A percentile compares a stretch with the other conserved stretches of the same genome.
These are phyloP conservation scores for Bipolaris oryzae DNA, from an alignment of 2,329 filamentous ascomycete species.

Conservation along the genomic window DNA sequence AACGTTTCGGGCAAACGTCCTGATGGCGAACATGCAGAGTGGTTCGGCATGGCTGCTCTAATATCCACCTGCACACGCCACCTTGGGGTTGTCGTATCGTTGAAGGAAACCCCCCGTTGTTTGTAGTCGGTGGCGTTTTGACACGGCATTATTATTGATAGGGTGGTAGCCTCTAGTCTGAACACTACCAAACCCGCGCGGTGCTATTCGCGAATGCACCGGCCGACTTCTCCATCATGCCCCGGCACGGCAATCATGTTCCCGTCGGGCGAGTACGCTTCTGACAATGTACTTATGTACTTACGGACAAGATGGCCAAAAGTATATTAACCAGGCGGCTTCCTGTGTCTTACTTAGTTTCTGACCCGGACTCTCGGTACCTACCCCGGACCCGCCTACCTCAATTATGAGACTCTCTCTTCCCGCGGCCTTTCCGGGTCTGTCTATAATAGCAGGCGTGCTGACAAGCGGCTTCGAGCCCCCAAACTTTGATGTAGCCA, in stretches of 20 bases:
- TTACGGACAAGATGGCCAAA: background rate
- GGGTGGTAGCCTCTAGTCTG: conserved; percentile 5
- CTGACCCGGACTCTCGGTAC: conserved; percentile 8
- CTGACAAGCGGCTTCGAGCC: conserved; percentile 22
- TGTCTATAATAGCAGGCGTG: background rate
- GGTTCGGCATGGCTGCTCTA: conserved; percentile 7
- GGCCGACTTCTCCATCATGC: background rate
- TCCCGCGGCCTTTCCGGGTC: conserved; percentile 5
- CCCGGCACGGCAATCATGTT: conserved; percentile 1
- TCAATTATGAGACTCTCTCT: conserved; percentile 13
- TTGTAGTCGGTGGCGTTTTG: conserved; percentile 1
- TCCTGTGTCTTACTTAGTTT: conserved; percentile 9
- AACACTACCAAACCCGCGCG: background rate
- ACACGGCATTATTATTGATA: conserved; percentile 4
- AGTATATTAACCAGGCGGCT: conserved; percentile 11
- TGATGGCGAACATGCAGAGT: conserved; percentile 5
- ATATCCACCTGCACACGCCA: conserved; percentile 1
- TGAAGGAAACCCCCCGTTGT: background rate
- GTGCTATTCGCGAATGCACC: conserved; percentile 1
- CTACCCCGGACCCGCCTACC: background rate
- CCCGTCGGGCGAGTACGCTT: conserved; percentile 5
- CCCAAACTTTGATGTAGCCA: conserved; percentile 26
- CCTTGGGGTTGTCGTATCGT: background rate
- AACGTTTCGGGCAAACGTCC: background rate
- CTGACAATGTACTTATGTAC: background rate